Conservation (phyloP, 2,329 filamentous ascomycete species). For the Stagonosporopsis vannaccii region DNA sequence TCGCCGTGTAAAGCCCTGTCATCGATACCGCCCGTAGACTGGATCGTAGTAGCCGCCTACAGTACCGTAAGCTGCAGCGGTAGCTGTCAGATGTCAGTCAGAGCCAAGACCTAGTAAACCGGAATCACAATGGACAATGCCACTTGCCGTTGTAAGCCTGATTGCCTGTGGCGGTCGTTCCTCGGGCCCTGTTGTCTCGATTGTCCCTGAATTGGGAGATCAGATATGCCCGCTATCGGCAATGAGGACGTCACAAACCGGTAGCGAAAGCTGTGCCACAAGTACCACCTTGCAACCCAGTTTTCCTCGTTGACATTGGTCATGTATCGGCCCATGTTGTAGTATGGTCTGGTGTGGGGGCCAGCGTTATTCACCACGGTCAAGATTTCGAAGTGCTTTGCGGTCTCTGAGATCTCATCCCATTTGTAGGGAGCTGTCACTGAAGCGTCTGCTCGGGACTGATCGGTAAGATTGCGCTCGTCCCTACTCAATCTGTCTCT, state of each 20-base stretch:
- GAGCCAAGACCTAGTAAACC: conserved; percentile 1
- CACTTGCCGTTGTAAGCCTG: conserved; percentile 8
- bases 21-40: conserved; percentile 31
- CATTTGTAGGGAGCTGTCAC: conserved; percentile 53
- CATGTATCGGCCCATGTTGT: conserved; percentile 52
- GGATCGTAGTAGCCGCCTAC: conserved; percentile 33
- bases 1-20: background rate
- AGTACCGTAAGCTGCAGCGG: conserved; percentile 10
- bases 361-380: conserved; percentile 52
- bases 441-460: conserved; percentile 42
- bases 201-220: conserved; percentile 41
- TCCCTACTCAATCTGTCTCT: conserved; percentile 52
- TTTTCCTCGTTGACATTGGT: conserved; percentile 54
- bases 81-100: conserved; percentile 4
- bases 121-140: background rate
- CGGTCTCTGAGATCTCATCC: conserved; percentile 58
- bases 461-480: conserved; percentile 49
- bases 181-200: conserved; percentile 27
- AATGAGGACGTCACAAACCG: conserved; percentile 20
- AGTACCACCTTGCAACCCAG: conserved; percentile 60
- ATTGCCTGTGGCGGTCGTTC: conserved; percentile 1
- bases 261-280: conserved; percentile 62
- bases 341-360: conserved; percentile 50
- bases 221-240: background rate
- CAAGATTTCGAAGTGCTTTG: conserved; percentile 55